Evolutionary conservation across 345 rosid species (phyloP), one percentile per base, ranked within the genome.

Genomic region (Citrus sinensis): DNA sequence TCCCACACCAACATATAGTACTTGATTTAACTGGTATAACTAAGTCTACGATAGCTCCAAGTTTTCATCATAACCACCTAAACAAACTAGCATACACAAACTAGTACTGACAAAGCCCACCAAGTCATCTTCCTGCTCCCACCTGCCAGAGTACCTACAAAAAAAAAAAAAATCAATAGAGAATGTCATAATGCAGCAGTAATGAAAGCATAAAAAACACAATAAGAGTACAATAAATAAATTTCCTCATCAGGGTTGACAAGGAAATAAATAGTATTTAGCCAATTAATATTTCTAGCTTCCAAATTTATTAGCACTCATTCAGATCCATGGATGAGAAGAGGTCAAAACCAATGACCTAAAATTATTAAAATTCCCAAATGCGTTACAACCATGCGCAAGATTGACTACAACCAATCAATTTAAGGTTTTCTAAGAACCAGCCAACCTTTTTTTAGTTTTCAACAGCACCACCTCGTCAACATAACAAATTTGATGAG

Each of bases 71-170:
- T 32, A n/a, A 34, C 82, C 39, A 46, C 69, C 77, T 59, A 65
- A 51, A 81, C 34, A 68, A 67, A 75, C 76, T 62, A 71, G 64
- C 76, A 68, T 74, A 65, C 78, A 78, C 76, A 67, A 34, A 64
- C 58, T 49, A 71, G 69, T 55, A 78, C 79, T 39, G 74, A 83
- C 39, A 29, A 66, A 39, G 55, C 65, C 81, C 67, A 70, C 37
- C 79, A 72, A 76, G 79, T 83, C 83, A 74, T 80, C 79, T 71
- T 49, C 74, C 78, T 59, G 66, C 81, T 65, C 67, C 78, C 39
- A 54, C 81, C 62, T 68, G 56, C 72, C 34, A 39, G 59, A 65
- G 81, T 65, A 80, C 86, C 86, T 83, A 75, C 75, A 54, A 75
- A 34, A 3, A 40, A 62, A 17, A 61, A 5, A 40, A 74, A 17